Evolutionary conservation across 306 rosid species (phyloP), one percentile per base, ranked within the genome.

Genomic region (Pterocarpus santalinus): DNA sequence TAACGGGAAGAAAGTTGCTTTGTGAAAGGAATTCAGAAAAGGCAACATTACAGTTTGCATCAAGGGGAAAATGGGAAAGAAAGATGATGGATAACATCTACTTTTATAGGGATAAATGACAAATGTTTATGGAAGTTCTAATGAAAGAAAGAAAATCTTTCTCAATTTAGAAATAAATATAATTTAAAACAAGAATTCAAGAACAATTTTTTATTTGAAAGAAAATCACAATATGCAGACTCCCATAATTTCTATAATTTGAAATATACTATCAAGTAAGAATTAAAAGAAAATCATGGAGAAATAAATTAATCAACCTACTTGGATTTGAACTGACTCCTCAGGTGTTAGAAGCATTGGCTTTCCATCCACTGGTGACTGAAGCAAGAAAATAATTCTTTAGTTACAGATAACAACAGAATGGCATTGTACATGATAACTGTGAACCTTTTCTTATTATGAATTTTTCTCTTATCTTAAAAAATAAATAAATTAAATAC

Each of bases 301-400:
- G 49, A 67, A 73, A 73, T 41, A 55, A 30, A 4, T 38, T 61
- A 69, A 55, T 80, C 46, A 61, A 79, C 91, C 44, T 88, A 93
- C 99, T 85, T 95, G 99, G 84, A 95, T 91, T 84, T 93, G 93
- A 85, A 95, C 91, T 34, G 98, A 95, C 65, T 95, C 99, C 89
- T 93, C 98, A 16, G 98, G 99, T 63, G 99, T 95, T 39, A 95
- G 88, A 69, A 95, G 97, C 99, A 95, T 95, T 16, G 93, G 97
- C 86, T 95, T 93, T 87, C 99, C 99, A 84, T 95, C 99, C 52
- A 93, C 94, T 1, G 98, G 97, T 52, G 99, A 95, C 98, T 95
- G 89, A 67, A 79, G 39, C 51, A 75, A 82, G 81, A 80, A 47
- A 84, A 80, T 17, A n/a, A 41, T 47, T 38, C 30, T 63, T 60